These are phyloP conservation scores for Musa troglodytarum DNA, from an alignment of 176 grass and related monocot genomes.

Conservation along the genomic window DNA sequence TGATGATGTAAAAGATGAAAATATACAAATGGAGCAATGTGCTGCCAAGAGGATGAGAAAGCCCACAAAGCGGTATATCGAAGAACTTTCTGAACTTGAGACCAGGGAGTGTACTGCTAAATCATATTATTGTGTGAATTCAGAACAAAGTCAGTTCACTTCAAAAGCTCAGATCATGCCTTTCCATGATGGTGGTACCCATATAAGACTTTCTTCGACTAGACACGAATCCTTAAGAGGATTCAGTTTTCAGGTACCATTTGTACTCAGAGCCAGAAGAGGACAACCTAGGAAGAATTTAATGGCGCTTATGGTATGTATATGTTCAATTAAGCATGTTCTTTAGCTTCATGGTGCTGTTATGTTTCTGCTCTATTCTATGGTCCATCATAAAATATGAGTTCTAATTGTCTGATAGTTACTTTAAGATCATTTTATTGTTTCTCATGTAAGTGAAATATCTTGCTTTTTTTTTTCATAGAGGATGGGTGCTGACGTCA, in stretches of 20 bases:
- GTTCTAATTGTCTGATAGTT: background rate
- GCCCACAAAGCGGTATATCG: conserved; percentile 95
- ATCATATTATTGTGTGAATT: conserved; percentile 32
- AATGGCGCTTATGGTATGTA: conserved; percentile 50
- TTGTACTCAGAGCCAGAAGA: conserved; percentile 69
- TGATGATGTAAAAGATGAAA: conserved; percentile 32
- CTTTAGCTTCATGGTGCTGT: conserved; percentile 10
- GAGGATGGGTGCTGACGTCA: too few relatives aligned
- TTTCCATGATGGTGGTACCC: conserved; percentile 33
- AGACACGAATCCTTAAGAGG: conserved; percentile 77
- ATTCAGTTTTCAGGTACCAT: conserved; percentile 72
- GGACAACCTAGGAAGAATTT: conserved; percentile 72
- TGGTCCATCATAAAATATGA: background rate
- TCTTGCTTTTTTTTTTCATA: too few relatives aligned
- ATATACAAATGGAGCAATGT: conserved; percentile 30
- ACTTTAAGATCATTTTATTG: background rate
- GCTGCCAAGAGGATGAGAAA: conserved; percentile 69
- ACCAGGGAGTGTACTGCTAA: conserved; percentile 37
- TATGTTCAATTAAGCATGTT: conserved; percentile 29
- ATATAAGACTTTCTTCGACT: conserved; percentile 32
- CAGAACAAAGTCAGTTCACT: conserved; percentile 26
- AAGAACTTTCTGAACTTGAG: conserved; percentile 69
- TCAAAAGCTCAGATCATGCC: conserved; percentile 26
- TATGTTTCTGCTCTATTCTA: background rate
- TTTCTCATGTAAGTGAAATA: too few relatives aligned